Conservation (phyloP, 495 filamentous ascomycete genomes). For the Annulohypoxylon moriforme region DNA sequence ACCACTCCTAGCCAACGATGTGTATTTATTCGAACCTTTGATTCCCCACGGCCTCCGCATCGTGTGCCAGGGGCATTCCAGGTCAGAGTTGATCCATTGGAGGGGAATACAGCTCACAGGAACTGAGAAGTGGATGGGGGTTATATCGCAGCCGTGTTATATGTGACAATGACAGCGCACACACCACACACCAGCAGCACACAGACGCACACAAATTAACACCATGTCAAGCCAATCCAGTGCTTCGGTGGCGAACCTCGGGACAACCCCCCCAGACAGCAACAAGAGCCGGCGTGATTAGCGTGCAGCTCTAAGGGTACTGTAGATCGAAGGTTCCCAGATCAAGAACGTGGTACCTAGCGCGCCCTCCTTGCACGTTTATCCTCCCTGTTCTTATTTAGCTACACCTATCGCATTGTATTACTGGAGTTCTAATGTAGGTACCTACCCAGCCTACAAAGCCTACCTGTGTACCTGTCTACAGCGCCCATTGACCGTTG, state of each 20-base stretch:
- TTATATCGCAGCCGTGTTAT: conserved; percentile 49
- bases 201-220: conserved; percentile 37
- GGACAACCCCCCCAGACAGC: conserved; percentile 30
- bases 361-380: conserved; percentile 31
- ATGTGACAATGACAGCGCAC: conserved; percentile 53
- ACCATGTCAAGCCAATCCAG: conserved; percentile 37
- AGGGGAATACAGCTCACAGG: conserved; percentile 35
- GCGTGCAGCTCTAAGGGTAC: conserved; percentile 42
- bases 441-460: neutral
- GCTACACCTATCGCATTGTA: conserved; percentile 10
- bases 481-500: neutral
- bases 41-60: conserved; percentile 41
- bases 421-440: conserved; percentile 4
- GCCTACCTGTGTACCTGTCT: neutral
- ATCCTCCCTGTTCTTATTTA: conserved; percentile 7
- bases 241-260: conserved; percentile 43
- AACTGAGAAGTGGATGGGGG: conserved; percentile 44
- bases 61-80: conserved; percentile 40
- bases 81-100: conserved; percentile 34
- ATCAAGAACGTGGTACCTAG: conserved; percentile 39
- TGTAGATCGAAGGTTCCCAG: conserved; percentile 46
- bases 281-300: conserved; percentile 47
- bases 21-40: conserved; percentile 30
- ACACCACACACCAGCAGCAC: conserved; percentile 42
- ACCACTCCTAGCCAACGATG: conserved; percentile 26